Evolutionary conservation across 495 filamentous ascomycete species (phyloP), one percentile per base, ranked within the genome.

Genomic region (Hypoxylon lenormandii): DNA sequence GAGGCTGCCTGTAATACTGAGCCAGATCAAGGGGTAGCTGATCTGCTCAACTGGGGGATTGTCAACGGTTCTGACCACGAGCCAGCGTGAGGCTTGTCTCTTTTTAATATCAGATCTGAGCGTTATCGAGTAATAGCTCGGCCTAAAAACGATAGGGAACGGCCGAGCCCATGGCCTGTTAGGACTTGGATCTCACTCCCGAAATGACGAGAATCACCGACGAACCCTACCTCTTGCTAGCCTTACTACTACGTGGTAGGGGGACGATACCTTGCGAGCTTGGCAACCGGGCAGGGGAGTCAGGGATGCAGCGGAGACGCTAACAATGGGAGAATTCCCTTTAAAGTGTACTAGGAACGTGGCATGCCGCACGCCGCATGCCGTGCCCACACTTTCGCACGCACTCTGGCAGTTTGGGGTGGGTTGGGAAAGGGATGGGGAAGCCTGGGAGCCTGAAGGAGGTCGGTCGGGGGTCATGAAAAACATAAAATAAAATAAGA

Each of bases 161-260:
- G 51, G 46, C 56, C 59, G 51, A 69, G 46, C 57, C 30, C 46
- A 71, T 47, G 26, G 26, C 48, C 26, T 51, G 48, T 26, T 22
- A 67, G 49, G 64, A 60, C 60, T 65, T 63, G 68, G 74, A 74
- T 74, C 72, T 76, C 62, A 69, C 62, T 72, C 74, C 66, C 72
- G 74, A 76, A 76, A 76, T 76, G 74, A 70, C 58, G 66, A 76
- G 74, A 76, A 74, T 68, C 68, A 76, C 74, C 74, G 74, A 76
- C 33, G 26, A 76, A 69, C 67, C 64, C 54, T 72, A 68, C 72
- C 60, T 63, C 46, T 58, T 67, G 64, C 51, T 70, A 68, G 65
- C 74, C 66, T 70, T 72, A 70, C 59, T 72, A 70, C 67, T 61
- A 63, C 46, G 53, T 55, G 46, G 55, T 43, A 65, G 58, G 55